phyloP scores from a whole-genome alignment of 2,329 filamentous ascomycete genomes.

The Fusarium sp. region DNA sequence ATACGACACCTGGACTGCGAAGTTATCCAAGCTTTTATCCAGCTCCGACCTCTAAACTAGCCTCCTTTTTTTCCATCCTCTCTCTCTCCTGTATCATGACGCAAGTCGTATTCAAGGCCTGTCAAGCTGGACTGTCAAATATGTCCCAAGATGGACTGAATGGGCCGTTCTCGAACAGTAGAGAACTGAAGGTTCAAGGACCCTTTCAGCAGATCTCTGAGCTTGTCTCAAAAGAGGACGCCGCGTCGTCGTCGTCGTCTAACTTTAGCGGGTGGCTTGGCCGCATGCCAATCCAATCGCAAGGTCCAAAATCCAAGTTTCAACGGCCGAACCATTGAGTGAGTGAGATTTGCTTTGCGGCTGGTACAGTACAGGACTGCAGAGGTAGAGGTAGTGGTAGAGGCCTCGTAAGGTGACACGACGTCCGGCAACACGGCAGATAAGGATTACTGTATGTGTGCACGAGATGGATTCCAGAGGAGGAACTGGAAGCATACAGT shows the following conservation, averaged over 20 bases:
- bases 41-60: neutral
- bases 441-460: slow-evolving; percentile 4
- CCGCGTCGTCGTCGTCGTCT: slow-evolving; percentile 6
- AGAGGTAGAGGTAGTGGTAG: neutral
- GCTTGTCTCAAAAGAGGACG: slow-evolving; percentile 23
- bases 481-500: neutral
- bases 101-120: slow-evolving; percentile 17
- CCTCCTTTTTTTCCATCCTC: neutral
- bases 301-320: slow-evolving; percentile 15
- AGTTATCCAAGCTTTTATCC: neutral
- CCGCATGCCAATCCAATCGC: slow-evolving; percentile 25
- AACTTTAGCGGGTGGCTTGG: slow-evolving; percentile 30
- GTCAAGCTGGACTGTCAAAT: slow-evolving; percentile 2
- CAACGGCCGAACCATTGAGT: neutral
- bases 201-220: neutral
- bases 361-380: neutral
- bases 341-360: slow-evolving; percentile 25
- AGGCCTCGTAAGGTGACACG: slow-evolving; percentile 4
- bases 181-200: neutral
- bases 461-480: slow-evolving; percentile 9
- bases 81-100: neutral
- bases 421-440: slow-evolving; percentile 29
- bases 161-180: slow-evolving; percentile 22
- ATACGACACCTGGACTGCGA: neutral
- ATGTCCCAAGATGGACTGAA: slow-evolving; percentile 8